Base-by-base conservation (phyloP, 768 basidiomycete species). In the Sarcodon sp. region DNA sequence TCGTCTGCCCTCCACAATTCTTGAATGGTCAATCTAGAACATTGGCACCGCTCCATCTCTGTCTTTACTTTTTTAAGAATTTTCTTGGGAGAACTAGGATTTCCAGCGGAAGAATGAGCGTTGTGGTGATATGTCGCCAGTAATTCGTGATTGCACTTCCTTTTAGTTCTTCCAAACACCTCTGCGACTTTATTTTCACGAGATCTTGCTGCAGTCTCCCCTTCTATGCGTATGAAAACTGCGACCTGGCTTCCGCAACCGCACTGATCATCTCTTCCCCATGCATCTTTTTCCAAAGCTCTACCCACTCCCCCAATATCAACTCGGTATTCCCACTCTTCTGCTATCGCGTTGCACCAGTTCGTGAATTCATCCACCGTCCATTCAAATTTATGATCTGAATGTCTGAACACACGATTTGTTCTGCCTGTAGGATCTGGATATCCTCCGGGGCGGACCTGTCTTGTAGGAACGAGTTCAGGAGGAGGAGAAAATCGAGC, bases 331-430 rank as follows among this genome's bases (percentile, higher is more conserved):
- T 84, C 86, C 83, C 84, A 91, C 44, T 76, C 70, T 4, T 57
- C 58, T 0, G 83, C 86, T 2, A 64, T 66, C 0, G 56, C 58
- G 9, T 62, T 52, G 57, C 87, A 89, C 77, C 82, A 86, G 12
- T 53, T 54, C 15, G 59, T 55, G 58, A 89, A 94, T 56, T 93
- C 90, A 2, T 77, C 75, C 0, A 64, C 59, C 0, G 87, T 91
- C 84, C 86, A 93, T 61, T 94, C 90, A 52, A 92, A 89, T 55
- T 90, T 84, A 62, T 94, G 90, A 54, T 92, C 90, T 18, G 63
- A 50, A 58, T 93, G 87, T 16, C 90, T 71, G 66, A 91, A 92
- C 31, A 84, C 62, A 1, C 89, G 76, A 43, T 72, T 58, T 0
- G 87, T 91, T 13, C 84, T 75, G 11, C 71, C 67, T 0, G 88